Base-by-base conservation (phyloP, 441 rosid species). In the Pelargonium exstipulatum region DNA sequence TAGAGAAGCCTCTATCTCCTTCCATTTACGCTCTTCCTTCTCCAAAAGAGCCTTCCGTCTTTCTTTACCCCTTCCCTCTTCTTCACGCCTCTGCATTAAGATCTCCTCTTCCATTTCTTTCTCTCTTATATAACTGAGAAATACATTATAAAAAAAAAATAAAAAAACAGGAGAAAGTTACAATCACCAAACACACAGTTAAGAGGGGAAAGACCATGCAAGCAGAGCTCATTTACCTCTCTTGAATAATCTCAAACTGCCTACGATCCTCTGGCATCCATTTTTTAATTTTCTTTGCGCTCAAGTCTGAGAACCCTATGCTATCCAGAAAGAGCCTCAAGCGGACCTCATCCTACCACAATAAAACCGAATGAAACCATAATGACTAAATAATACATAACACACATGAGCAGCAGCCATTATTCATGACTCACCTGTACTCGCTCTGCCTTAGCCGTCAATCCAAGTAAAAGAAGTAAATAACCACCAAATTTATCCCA, bases 401-500 rank as follows among this genome's bases (percentile, higher is more conserved):
- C 45, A 66, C 20, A 61, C 57, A 64, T 63, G 64, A 58, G 72
- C 70, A 73, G 68, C 48, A 66, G 58, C 20, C 13, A 55, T 60
- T 71, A 76, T 42, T 42, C 68, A 68, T 69, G 10, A 69, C 75
- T 74, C 69, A 96, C 99, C 98, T 93, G 99, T 69, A 96, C 97
- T 76, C 86, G 81, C 79, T 96, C 99, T 7, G 99, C 99, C 86
- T 89, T 89, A 63, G 99, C 95, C 71, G 98, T 91, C 86, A 96
- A 87, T 82, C 99, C 99, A 80, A 96, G 93, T 79, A 96, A 78
- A 64, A 96, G 90, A 69, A 96, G 88, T 64, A 96, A 81, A 83
- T 96, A 96, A 67, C 99, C 99, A 77, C 99, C 99, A 82, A 96
- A 96, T 70, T 92, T 89, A 83, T 96, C 98, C 99, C 99, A 96